Base-by-base conservation (phyloP, 164 flowering plant species). In the Magnolia officinalis region DNA sequence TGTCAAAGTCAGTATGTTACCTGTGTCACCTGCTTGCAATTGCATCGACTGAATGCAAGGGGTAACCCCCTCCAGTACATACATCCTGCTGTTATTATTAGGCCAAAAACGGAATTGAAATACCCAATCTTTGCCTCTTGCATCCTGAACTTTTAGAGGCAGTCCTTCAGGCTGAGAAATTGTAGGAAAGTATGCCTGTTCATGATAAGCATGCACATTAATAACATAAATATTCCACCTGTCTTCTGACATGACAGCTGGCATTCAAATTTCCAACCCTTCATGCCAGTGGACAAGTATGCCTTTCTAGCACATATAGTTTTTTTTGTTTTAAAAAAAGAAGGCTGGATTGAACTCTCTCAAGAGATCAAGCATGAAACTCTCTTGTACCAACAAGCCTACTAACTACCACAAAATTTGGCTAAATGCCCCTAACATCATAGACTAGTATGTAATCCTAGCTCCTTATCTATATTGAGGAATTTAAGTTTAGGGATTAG, bases 101-200 rank as follows among this genome's bases (percentile, higher is more conserved):
- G 99, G 95, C 99, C 99, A 95, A 81, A 91, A 95, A 29, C 98
- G 92, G 72, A 91, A 95, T 75, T 92, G 99, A 79, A 95, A 92
- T 70, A 82, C 78, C 99, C 99, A 95, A 55, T 92, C 96, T 71
- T 89, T 84, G 37, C 99, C 99, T 75, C 86, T 92, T 50, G 88
- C 82, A 86, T 95, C 99, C 82, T 89, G 97, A 55, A 95, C 90
- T 80, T 84, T 84, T 20, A 95, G 86, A 76, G 99, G 97, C 49
- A 91, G 76, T 21, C 99, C 99, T 88, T 95, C 99, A 66, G 98
- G 90, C 65, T 92, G 88, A 55, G 95, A 86, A 70, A 95, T 93
- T 67, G 88, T 81, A 18, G 99, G 99, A 76, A 95, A 88, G 77
- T 91, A 92, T 18, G 96, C 92, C 99, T 95, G 89, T 19, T 51